Evolutionary conservation across 495 filamentous ascomycete species (phyloP), one percentile per base, ranked within the genome.

Genomic region (Stereocaulon alpinum): DNA sequence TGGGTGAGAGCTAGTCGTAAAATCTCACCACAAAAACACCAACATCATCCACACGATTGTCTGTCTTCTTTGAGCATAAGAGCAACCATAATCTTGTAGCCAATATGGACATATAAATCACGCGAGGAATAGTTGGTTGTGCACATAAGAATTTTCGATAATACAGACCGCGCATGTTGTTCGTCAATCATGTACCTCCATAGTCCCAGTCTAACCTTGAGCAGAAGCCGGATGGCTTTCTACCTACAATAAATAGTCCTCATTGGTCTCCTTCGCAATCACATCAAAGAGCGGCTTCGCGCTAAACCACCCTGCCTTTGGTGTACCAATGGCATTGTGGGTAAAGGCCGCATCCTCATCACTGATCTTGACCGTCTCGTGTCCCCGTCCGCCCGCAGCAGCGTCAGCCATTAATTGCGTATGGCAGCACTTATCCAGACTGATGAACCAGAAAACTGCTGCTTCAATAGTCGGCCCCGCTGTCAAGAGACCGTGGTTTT

Each of bases 391-490:
- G 0, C 69, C 74, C 10, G 86, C 86, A 4, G 86, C 86, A 0
- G 87, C 87, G 69, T 91, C 87, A 5, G 86, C 87, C 59, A 89
- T 63, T 37, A 91, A 68, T 69, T 91, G 86, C n/a, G 80, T 78
- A 65, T 89, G 80, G 66, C 87, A 90, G 69, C 82, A 87, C 63
- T 82, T 86, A 61, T 89, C 87, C 60, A 91, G 64, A 54, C 79
- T 84, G 37, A 87, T 71, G 68, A 90, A 91, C 86, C 86, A 91
- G 66, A 84, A 88, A 1, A 90, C 77, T 0, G 82, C 73, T 27
- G 73, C 75, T 64, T 86, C 83, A 43, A 86, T 73, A 0, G 76
- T 72, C 27, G 66, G 59, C 3, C 84, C 84, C 5, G 78, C 79
- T 1, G 76, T 78, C 29, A 84, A 61, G 2, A 86, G 67, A 10